Conservation (phyloP, 129 eudicot species). For the Heracleum sosnowskyi region DNA sequence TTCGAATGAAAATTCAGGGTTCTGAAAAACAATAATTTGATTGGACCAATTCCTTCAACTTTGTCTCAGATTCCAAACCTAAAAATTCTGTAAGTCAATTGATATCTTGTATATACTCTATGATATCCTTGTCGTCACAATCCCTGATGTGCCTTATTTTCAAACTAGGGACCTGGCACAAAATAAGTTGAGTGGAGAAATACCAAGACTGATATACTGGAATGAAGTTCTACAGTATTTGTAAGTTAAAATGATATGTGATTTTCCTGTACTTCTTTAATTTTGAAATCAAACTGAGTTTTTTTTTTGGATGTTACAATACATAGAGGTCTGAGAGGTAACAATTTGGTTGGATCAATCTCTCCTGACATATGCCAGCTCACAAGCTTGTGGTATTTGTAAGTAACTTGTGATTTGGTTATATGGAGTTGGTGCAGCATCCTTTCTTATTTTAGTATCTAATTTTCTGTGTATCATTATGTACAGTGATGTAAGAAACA, state of each 20-base stretch:
- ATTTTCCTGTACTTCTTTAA: not conserved
- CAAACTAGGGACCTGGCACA: slow-evolving; percentile 78
- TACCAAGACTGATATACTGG: slow-evolving; percentile 95
- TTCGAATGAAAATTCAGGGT: slow-evolving; percentile 28
- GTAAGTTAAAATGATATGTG: slow-evolving; percentile 33
- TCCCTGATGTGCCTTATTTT: not conserved
- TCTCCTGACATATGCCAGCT: slow-evolving; percentile 97
- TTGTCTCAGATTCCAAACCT: slow-evolving; percentile 93
- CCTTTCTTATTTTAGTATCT: not conserved
- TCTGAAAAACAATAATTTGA: slow-evolving; percentile 75
- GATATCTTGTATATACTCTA: not conserved
- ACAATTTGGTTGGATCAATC: slow-evolving; percentile 70
- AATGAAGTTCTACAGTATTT: slow-evolving; percentile 91
- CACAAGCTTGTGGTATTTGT: slow-evolving; percentile 98
- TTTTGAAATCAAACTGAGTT: not conserved
- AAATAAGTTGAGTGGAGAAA: slow-evolving; percentile 80
- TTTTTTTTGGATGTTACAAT: not conserved
- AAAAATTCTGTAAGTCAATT: slow-evolving; percentile 58
- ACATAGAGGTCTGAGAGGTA: slow-evolving; percentile 75
- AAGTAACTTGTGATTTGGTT: slow-evolving; percentile 26
- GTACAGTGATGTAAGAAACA: slow-evolving; percentile 87
- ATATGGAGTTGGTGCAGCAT: not conserved
- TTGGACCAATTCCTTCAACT: slow-evolving; percentile 91
- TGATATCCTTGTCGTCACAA: not conserved
- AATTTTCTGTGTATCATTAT: not conserved